Conservation (phyloP, 768 basidiomycete genomes). For the Tulasnella sp. region DNA sequence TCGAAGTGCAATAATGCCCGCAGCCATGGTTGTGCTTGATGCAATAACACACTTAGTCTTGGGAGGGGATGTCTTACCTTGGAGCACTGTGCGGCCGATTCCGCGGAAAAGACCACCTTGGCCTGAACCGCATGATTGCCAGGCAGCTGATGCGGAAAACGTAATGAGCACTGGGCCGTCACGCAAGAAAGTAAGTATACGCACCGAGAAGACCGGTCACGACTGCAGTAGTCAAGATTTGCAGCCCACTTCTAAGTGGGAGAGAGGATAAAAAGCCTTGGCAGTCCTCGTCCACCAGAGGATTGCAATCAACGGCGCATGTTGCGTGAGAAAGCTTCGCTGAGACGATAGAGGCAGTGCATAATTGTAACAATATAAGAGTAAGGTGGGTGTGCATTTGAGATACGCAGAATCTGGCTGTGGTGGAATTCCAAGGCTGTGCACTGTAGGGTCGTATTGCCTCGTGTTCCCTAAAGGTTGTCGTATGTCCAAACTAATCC, state of each 20-base stretch:
- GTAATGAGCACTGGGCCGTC: background rate
- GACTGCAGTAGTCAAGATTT: conserved; percentile 11
- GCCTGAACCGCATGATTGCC: conserved; percentile 12
- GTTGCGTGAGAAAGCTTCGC: conserved; percentile 6
- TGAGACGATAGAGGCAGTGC: background rate
- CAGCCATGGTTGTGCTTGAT: too few relatives aligned
- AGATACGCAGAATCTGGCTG: too few relatives aligned
- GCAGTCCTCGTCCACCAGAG: background rate
- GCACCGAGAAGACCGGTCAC: conserved; percentile 10
- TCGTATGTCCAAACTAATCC: too few relatives aligned
- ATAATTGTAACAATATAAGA: too few relatives aligned
- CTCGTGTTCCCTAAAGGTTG: too few relatives aligned
- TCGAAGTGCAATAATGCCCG: too few relatives aligned
- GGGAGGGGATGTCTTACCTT: background rate
- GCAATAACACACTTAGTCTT: too few relatives aligned
- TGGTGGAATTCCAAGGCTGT: too few relatives aligned
- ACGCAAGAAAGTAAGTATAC: background rate
- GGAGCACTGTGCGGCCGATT: background rate
- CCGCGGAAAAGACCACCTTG: conserved; percentile 12
- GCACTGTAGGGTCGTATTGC: too few relatives aligned
- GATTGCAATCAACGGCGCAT: conserved; percentile 5
- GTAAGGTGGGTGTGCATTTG: too few relatives aligned
- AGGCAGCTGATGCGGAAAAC: background rate
- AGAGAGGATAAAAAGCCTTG: conserved; percentile 3
- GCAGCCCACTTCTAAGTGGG: conserved; percentile 7